Base-by-base conservation (phyloP, 192 early-diverging fungal genomes). In the Linderina pennispora region DNA sequence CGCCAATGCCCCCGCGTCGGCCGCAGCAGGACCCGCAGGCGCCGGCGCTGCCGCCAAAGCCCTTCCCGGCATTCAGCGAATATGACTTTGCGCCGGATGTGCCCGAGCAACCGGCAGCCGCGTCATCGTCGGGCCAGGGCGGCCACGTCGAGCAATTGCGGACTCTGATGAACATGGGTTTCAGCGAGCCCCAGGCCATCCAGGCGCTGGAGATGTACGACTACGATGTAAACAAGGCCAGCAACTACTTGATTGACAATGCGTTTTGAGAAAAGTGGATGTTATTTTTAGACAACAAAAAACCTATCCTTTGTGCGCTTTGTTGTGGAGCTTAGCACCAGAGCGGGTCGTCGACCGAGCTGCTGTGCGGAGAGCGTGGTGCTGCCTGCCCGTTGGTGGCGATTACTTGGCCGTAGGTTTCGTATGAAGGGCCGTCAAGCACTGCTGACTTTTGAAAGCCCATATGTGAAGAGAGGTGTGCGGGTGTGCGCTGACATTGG, bases 221-320 rank as follows among this genome's bases (percentile, higher is more conserved):
- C 36, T 75, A 86, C 48, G 81, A 90, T 58, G 61, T 83, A 14
- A 75, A 82, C 45, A 77, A 80, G 60, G 87, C 87, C 0, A 79
- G 83, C 44, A 87, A 90, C 55, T 83, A 83, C 50, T 62, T 90
- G 20, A 61, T 90, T 35, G 85, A 87, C 60, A 71, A 76, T 44
- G 45, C 53, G 7, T 22, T 43, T 23, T 55, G 28, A 31, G 28
- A 5, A 31, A 11, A 31, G 28, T 8, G 28, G 28, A 45, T 32
- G 8, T 25, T 43, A 2, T 35, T 6, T 45, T 45, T 15, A 45
- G 18, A n/a, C 31, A 15, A 18, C 16, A 38, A 38, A 38, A 16
- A 16, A 38, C n/a, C n/a, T 38, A 38, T 10, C 15, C 7, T 38
- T 18, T 38, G 36, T 38, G 36, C 36, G 5, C 6, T 10, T 5